Percentiles rank a stretch among this genome's conserved stretches.
phyloP scores from a whole-genome alignment of 1,284 basidiomycete species.

The Puccinia polysora region DNA sequence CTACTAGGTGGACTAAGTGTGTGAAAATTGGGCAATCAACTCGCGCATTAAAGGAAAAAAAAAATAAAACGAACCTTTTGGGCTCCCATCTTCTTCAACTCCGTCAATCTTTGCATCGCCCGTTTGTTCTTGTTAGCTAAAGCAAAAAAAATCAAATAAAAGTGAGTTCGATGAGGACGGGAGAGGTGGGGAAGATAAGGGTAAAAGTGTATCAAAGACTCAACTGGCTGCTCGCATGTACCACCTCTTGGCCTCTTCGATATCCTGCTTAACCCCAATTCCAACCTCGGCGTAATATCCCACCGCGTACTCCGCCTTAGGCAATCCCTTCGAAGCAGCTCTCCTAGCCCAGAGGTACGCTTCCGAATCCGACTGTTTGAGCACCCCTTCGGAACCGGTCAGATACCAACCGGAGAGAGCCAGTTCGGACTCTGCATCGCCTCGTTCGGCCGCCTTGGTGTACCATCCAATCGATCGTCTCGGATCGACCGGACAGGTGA shows the following conservation, averaged over 20 bases:
- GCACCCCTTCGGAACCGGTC: constrained; percentile 68
- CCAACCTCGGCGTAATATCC: constrained; percentile 91
- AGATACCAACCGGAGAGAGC: constrained; percentile 94
- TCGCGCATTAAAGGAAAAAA: neutral
- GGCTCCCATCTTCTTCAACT: constrained; percentile 57
- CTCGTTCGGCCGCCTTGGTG: constrained; percentile 93
- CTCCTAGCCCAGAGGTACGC: constrained; percentile 65
- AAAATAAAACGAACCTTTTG: constrained; percentile 6
- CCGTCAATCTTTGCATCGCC: constrained; percentile 88
- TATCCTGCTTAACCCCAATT: constrained; percentile 91
- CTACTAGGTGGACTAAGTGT: neutral
- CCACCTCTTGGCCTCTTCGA: constrained; percentile 95
- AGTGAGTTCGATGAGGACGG: constrained; percentile 19
- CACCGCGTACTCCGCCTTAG: constrained; percentile 70
- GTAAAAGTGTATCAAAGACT: no score
- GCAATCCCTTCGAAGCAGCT: constrained; percentile 55
- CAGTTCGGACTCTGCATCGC: constrained; percentile 87
- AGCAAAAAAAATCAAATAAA: constrained; percentile 1
- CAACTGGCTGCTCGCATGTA: constrained; percentile 70
- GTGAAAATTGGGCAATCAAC: neutral
- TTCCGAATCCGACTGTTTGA: constrained; percentile 96
- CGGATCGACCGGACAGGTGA: constrained; percentile 88
- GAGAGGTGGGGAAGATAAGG: constrained; percentile 66
- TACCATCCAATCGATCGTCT: constrained; percentile 95
- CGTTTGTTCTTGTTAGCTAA: constrained; percentile 88